Evolutionary conservation across 805 yeast genomes (phyloP).

Genomic region (Nakazawaea ernobii): DNA sequence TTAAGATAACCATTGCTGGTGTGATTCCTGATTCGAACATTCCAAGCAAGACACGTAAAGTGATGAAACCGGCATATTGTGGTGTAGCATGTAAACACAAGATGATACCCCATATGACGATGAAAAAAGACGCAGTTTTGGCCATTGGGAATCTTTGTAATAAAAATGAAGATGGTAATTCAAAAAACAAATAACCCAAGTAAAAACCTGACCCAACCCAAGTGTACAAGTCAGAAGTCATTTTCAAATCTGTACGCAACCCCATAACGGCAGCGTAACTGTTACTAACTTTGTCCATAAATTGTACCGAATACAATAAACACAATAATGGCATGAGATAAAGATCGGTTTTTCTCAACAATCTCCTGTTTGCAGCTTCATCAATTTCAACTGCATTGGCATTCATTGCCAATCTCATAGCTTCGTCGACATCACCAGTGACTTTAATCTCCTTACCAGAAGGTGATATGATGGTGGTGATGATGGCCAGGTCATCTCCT

Average conservation of each 20-base stretch:
- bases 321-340: conserved; percentile 45
- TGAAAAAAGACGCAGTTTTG: conserved; percentile 26
- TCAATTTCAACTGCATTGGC: conserved; percentile 24
- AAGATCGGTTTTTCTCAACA: conserved; percentile 41
- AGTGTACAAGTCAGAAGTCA: conserved; percentile 28
- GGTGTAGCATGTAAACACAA: conserved; percentile 26
- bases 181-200: conserved; percentile 27
- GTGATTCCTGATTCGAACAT: conserved; percentile 44
- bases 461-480: conserved; percentile 15
- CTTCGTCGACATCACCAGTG: conserved; percentile 39
- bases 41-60: conserved; percentile 41
- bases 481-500: conserved; percentile 12
- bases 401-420: conserved; percentile 35
- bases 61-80: conserved; percentile 37
- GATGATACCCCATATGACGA: conserved; percentile 30
- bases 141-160: conserved; percentile 32
- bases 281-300: conserved; percentile 48
- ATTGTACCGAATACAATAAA: conserved; percentile 43
- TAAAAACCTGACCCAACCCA: conserved; percentile 31
- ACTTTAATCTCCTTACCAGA: conserved; percentile 12
- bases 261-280: conserved; percentile 36
- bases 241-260: conserved; percentile 29
- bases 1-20: conserved; percentile 49
- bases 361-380: conserved; percentile 13
- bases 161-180: conserved; percentile 31